These are phyloP conservation scores for Ustilago hordei DNA, from an alignment of 1,284 basidiomycete genomes.

Conservation along the genomic window DNA sequence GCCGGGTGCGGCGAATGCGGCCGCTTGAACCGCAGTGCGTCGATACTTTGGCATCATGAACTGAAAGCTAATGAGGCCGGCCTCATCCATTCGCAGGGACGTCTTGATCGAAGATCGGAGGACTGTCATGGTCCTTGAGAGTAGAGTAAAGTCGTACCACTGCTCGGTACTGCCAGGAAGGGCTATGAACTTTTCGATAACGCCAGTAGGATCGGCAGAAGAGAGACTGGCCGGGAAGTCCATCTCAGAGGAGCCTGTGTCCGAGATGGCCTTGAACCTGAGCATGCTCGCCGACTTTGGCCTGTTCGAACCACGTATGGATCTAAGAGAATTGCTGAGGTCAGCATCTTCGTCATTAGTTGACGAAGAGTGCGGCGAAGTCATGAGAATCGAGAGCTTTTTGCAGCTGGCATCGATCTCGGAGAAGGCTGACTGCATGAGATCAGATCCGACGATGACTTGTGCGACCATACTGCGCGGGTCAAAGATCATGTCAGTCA, in stretches of 20 bases:
- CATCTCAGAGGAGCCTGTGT: conserved; percentile 50
- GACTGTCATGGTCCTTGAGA: conserved; percentile 52
- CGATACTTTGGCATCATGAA: conserved; percentile 62
- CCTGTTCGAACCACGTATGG: neutral
- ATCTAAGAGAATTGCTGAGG: neutral
- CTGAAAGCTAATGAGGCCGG: conserved; percentile 61
- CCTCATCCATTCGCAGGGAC: conserved; percentile 57
- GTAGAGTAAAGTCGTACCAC: conserved; percentile 51
- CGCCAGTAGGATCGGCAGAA: conserved; percentile 42
- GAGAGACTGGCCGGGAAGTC: conserved; percentile 51
- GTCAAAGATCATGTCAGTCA: conserved; percentile 83
- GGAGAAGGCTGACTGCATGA: conserved; percentile 49
- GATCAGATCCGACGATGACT: conserved; percentile 50
- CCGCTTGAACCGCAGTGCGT: conserved; percentile 12
- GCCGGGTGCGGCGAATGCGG: neutral
- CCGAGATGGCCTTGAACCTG: conserved; percentile 40
- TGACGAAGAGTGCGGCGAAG: conserved; percentile 17
- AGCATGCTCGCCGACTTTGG: conserved; percentile 30
- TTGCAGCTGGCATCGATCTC: conserved; percentile 51
- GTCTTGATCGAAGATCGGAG: conserved; percentile 58
- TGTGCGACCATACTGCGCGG: conserved; percentile 42
- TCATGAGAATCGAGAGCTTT: conserved; percentile 42
- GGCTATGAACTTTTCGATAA: conserved; percentile 52
- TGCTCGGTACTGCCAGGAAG: conserved; percentile 37
- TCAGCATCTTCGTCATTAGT: neutral